phyloP scores from a whole-genome alignment of 75 land plant species.

The Azolla pinnata region DNA sequence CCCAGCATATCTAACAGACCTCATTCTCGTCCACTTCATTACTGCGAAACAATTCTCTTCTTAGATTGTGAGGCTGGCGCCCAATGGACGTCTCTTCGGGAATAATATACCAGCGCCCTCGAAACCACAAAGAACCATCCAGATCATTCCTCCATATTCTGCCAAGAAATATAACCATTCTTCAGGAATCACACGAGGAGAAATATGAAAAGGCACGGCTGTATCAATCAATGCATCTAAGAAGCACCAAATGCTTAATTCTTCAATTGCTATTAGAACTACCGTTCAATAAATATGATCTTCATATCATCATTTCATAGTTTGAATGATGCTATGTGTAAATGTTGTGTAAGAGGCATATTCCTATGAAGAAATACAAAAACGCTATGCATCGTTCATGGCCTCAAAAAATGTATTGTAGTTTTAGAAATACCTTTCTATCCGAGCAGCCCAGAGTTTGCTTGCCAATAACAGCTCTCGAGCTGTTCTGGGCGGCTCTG shows the following conservation, averaged over 20 bases:
- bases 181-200: no score
- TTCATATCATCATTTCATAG: no score
- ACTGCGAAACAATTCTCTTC: conserved; percentile 78
- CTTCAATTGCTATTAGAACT: no score
- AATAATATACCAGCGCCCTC: conserved; percentile 67
- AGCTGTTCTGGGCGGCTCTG: conserved; percentile 39
- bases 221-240: no score
- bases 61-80: conserved; percentile 75
- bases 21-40: conserved; percentile 68
- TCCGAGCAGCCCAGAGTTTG: conserved; percentile 84
- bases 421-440: conserved; percentile 50
- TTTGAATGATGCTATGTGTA: no score
- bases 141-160: conserved; percentile 80
- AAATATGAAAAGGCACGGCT: no score
- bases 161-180: no score
- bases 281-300: no score
- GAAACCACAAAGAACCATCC: conserved; percentile 64
- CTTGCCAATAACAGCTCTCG: conserved; percentile 76
- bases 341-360: no score
- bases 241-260: no score
- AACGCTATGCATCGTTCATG: background rate
- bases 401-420: background rate
- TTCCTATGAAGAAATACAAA: background rate
- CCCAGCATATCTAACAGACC: no score
- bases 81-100: conserved; percentile 93